Evolutionary conservation across 2,329 filamentous ascomycete species (phyloP).

Genomic region (Sclerotinia spermophila): DNA sequence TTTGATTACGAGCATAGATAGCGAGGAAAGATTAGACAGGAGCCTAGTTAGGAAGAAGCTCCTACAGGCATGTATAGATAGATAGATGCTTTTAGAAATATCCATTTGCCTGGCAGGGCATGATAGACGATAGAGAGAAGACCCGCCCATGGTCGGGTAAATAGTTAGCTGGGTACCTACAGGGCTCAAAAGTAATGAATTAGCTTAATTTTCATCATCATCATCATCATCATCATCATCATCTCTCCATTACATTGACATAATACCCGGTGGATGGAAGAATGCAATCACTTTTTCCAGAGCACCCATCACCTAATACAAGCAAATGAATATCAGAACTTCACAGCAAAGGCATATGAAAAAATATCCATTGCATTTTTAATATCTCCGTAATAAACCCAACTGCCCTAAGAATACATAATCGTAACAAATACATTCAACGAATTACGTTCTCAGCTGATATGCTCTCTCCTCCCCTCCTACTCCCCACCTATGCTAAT

Average conservation of each 20-base stretch:
- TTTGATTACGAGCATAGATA: neutral
- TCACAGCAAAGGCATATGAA: neutral
- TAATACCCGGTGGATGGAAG: neutral
- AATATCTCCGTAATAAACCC: neutral
- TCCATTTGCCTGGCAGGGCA: neutral
- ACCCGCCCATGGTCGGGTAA: neutral
- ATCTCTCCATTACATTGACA: fast-evolving
- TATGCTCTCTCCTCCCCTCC: neutral
- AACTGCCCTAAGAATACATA: neutral
- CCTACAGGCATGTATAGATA: neutral
- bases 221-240: neutral
- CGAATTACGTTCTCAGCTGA: neutral
- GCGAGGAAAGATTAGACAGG: neutral
- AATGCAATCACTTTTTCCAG: no score
- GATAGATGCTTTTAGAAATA: neutral
- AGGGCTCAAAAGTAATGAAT: neutral
- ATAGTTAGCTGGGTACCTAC: neutral
- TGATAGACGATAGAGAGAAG: neutral
- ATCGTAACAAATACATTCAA: neutral
- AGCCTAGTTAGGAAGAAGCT: neutral
- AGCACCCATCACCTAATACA: no score
- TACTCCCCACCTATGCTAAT: neutral
- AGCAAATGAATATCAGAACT: neutral
- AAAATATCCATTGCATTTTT: neutral
- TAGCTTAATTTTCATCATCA: neutral